Evolutionary conservation across 208 protist genomes (phyloP), one percentile per base, ranked within the genome.

Genomic region (Porcisia hertigi): DNA sequence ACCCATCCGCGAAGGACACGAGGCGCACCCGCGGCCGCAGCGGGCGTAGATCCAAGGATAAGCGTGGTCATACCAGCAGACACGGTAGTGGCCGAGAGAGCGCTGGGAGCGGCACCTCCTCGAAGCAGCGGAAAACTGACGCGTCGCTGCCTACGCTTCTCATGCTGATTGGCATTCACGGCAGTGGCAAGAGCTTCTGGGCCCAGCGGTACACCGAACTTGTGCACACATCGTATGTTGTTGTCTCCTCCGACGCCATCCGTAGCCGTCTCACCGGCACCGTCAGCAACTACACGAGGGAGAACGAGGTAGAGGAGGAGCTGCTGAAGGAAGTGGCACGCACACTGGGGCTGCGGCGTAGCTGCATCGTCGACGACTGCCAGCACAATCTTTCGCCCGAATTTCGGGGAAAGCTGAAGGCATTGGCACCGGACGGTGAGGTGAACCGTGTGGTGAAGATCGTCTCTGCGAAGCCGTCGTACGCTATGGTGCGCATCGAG

Each of bases 141-240:
- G 76, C 83, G 5, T 80, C 76, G 7, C 81, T 90, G n/a, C 92
- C 92, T 1, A 88, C 83, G 23, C 8, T 96, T 12, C 60, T 93
- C 57, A 34, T 95, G 16, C 81, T 94, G 0, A 71, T 95, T 25
- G 92, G 92, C 71, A 92, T 96, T 20, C 79, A 88, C 67, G 90
- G 90, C 43, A 94, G 90, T 69, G 92, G 92, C 23, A 96, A 96
- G 81, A 90, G 86, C 63, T 89, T 87, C 45, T 96, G 92, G 91
- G 82, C 88, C 34, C 83, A 75, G 25, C 83, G 92, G 76, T 96
- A 94, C 75, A 49, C 88, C 8, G 73, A 86, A 36, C 82, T 84
- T 0, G 89, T 94, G 74, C 85, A 92, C 64, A 82, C 85, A 41
- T 91, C 90, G 7, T 88, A 78, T 71, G 73, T 87, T 45, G 57